phyloP scores from a whole-genome alignment of 371 early-diverging fungal genomes.

The Mortierella sp. region DNA sequence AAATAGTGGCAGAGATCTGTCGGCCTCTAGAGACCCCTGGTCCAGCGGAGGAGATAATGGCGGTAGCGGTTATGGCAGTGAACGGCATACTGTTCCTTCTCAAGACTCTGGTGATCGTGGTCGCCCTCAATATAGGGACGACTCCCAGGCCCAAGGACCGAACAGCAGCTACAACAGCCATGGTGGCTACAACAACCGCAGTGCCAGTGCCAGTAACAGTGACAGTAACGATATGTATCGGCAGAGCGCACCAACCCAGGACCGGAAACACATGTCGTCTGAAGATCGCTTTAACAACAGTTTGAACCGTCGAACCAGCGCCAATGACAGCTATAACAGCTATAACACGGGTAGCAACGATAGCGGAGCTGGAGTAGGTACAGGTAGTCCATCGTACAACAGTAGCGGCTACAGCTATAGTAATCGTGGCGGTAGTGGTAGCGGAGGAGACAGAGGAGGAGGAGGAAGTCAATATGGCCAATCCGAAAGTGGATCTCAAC shows the following conservation, averaged over 20 bases:
- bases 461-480: not conserved
- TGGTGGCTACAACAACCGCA: not conserved
- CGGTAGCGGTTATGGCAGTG: no score
- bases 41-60: no score
- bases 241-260: constrained; percentile 5
- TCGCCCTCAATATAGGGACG: not conserved
- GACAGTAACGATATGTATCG: not conserved
- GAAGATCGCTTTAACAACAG: not conserved
- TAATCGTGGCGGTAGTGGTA: not conserved
- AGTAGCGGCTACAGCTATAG: not conserved
- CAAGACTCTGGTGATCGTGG: not conserved
- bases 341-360: not conserved
- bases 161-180: not conserved
- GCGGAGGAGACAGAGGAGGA: not conserved
- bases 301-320: not conserved
- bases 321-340: not conserved
- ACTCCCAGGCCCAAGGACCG: not conserved
- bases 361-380: not conserved
- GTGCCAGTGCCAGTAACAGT: not conserved
- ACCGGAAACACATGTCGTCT: constrained; percentile 10
- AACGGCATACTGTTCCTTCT: not conserved
- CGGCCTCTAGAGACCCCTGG: no score
- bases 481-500: not conserved
- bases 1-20: not conserved
- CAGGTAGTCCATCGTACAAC: not conserved